Conservation (phyloP, 2,329 filamentous ascomycete genomes). For the Aspergillus aculeatus region DNA sequence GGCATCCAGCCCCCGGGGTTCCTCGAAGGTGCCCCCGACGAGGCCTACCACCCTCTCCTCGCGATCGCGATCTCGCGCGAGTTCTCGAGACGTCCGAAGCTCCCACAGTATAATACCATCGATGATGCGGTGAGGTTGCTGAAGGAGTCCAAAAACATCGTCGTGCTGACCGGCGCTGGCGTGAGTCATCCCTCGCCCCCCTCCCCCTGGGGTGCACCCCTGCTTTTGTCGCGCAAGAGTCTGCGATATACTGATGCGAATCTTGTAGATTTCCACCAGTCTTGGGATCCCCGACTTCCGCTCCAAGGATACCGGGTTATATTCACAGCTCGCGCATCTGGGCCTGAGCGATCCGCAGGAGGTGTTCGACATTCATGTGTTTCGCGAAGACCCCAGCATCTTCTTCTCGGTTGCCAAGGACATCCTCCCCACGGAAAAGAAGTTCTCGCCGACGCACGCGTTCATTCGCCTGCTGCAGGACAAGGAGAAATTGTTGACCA, state of each 20-base stretch:
- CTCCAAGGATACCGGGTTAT: constrained; percentile 88
- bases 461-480: constrained; percentile 90
- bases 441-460: constrained; percentile 86
- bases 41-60: constrained; percentile 72
- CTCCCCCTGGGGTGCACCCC: background rate
- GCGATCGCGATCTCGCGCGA: constrained; percentile 77
- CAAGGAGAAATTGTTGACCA: constrained; percentile 85
- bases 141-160: constrained; percentile 72
- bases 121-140: constrained; percentile 83
- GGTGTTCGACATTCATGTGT: constrained; percentile 88
- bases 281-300: constrained; percentile 96
- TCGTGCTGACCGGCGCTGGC: constrained; percentile 91
- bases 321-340: constrained; percentile 76
- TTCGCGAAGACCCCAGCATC: constrained; percentile 79
- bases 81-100: constrained; percentile 75
- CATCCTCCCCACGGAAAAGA: constrained; percentile 76
- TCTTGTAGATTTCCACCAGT: constrained; percentile 75
- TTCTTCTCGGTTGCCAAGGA: constrained; percentile 92
- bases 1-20: constrained; percentile 71
- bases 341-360: constrained; percentile 84
- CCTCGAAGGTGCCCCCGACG: constrained; percentile 70
- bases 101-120: constrained; percentile 76
- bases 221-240: background rate
- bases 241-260: constrained; percentile 5
- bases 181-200: constrained; percentile 32